Percentiles rank a stretch among this genome's conserved stretches.
Conservation (phyloP, 1,139 yeast species). For the Pichia inconspicua region DNA sequence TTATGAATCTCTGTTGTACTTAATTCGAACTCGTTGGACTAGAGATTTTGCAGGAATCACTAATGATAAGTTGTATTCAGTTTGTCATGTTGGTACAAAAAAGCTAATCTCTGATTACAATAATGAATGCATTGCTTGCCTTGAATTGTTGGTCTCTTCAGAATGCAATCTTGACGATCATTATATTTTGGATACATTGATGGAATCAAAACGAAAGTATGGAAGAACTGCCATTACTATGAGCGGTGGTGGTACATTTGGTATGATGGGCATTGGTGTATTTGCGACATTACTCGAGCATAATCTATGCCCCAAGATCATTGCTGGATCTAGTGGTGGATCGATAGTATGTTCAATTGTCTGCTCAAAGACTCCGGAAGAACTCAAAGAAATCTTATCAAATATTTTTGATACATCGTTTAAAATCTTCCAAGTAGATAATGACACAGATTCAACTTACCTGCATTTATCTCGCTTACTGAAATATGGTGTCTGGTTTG, state of each 20-base stretch:
- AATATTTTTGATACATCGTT: conserved; percentile 52
- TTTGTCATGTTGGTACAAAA: conserved; percentile 83
- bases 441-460: conserved; percentile 37
- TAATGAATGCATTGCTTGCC: conserved; percentile 60
- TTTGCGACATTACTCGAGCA: conserved; percentile 68
- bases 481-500: conserved; percentile 84
- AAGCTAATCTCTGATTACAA: conserved; percentile 73
- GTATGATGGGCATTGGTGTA: conserved; percentile 88
- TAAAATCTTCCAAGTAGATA: conserved; percentile 56
- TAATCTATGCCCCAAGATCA: conserved; percentile 72
- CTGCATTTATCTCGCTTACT: conserved; percentile 53
- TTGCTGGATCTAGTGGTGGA: conserved; percentile 97
- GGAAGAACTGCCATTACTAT: conserved; percentile 90
- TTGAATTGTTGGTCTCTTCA: conserved; percentile 40
- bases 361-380: conserved; percentile 74
- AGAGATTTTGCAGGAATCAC: conserved; percentile 88
- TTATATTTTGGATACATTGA: conserved; percentile 65
- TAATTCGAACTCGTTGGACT: conserved; percentile 77
- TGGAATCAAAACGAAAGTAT: conserved; percentile 82
- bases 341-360: conserved; percentile 87
- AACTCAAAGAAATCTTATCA: conserved; percentile 49
- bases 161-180: conserved; percentile 52
- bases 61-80: conserved; percentile 65
- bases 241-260: conserved; percentile 95
- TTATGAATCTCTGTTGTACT: conserved; percentile 53